Evolutionary conservation across 768 basidiomycete genomes (phyloP).

Genomic region (Russula foetens): DNA sequence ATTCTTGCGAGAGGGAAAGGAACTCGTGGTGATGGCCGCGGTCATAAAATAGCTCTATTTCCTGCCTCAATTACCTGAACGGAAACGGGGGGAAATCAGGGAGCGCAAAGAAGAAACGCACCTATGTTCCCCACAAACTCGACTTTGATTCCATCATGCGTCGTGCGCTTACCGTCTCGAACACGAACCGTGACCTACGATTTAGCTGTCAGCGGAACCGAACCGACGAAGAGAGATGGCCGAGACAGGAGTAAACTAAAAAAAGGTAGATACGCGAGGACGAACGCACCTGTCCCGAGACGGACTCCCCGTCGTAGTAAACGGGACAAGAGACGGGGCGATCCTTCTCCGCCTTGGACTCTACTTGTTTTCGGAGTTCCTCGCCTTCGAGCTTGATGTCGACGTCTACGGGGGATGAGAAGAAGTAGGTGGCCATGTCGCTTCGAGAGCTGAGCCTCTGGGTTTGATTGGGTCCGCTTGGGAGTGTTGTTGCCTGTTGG

Average conservation of each 20-base stretch:
- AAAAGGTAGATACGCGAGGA: not conserved
- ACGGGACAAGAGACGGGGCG: constrained; percentile 79
- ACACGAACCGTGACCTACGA: constrained; percentile 74
- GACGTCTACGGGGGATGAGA: constrained; percentile 83
- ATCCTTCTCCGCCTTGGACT: constrained; percentile 86
- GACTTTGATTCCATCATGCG: constrained; percentile 93
- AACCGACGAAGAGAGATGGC: not conserved
- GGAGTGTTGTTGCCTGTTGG: not conserved
- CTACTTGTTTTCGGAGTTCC: constrained; percentile 81
- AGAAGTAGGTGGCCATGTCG: constrained; percentile 83
- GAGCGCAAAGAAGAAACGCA: constrained; percentile 29
- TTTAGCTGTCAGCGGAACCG: not conserved
- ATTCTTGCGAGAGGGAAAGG: constrained; percentile 88
- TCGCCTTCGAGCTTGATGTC: constrained; percentile 86
- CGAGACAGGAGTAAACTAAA: not conserved
- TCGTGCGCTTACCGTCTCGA: constrained; percentile 89
- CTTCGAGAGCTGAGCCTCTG: not conserved
- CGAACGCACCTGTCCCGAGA: constrained; percentile 66
- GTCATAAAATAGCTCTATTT: constrained; percentile 85
- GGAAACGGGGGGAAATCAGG: not conserved
- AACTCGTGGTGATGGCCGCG: constrained; percentile 98
- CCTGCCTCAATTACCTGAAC: not conserved
- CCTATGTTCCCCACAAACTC: constrained; percentile 97
- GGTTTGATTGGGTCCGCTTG: not conserved
- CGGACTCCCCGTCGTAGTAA: constrained; percentile 93